Conservation (phyloP, 768 basidiomycete genomes). For the Podaxis sp. region DNA sequence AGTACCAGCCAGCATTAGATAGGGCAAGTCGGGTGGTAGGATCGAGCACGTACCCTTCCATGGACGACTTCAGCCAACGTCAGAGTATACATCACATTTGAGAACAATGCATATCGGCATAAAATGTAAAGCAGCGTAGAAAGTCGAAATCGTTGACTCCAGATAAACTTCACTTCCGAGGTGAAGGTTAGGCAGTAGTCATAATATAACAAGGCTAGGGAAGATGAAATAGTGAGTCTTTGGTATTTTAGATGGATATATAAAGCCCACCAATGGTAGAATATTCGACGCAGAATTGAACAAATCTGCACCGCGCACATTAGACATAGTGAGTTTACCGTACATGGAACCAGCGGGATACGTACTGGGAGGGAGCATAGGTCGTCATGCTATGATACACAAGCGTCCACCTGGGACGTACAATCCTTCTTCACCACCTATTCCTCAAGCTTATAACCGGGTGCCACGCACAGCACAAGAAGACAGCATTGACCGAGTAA, state of each 20-base stretch:
- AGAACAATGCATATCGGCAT: conserved; percentile 6
- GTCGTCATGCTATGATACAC: background rate
- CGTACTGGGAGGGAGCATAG: background rate
- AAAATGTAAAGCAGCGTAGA: conserved; percentile 3
- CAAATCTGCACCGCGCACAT: background rate
- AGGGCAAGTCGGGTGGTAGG: background rate
- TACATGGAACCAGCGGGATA: background rate
- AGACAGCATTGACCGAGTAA: background rate
- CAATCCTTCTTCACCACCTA: background rate
- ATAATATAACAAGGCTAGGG: background rate
- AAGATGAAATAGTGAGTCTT: background rate
- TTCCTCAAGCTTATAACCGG: background rate
- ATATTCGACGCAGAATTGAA: conserved; percentile 10
- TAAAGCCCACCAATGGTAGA: background rate
- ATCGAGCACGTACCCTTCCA: conserved; percentile 1
- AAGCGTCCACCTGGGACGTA: background rate
- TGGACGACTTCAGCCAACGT: conserved; percentile 1
- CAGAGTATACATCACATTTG: conserved; percentile 1
- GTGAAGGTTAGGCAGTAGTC: conserved; percentile 5
- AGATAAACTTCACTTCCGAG: background rate
- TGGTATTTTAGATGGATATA: background rate
- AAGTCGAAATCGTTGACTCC: conserved; percentile 2
- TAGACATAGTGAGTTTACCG: background rate
- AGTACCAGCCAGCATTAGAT: background rate
- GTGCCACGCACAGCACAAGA: background rate